These are phyloP conservation scores for Mycena indigotica DNA, from an alignment of 768 basidiomycete species.

Conservation along the genomic window DNA sequence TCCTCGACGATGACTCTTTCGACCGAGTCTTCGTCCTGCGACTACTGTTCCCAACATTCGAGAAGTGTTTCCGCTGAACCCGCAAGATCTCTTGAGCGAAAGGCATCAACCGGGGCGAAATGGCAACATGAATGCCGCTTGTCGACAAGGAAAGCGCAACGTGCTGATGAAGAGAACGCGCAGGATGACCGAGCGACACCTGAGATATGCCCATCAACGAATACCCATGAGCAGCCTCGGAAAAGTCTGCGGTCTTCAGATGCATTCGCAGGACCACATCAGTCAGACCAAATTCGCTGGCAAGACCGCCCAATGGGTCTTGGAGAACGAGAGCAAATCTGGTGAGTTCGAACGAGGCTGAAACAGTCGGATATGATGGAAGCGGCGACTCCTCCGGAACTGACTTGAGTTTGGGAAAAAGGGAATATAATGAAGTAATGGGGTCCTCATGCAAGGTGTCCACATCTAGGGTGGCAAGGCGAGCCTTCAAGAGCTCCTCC, in stretches of 20 bases:
- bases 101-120: conserved; percentile 61
- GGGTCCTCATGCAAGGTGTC: conserved; percentile 40
- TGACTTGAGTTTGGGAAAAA: conserved; percentile 29
- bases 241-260: conserved; percentile 26
- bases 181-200: conserved; percentile 44
- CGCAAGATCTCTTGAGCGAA: conserved; percentile 61
- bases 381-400: background rate
- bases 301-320: conserved; percentile 34
- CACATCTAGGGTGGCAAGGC: conserved; percentile 44
- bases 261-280: conserved; percentile 32
- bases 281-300: conserved; percentile 40
- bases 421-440: conserved; percentile 32
- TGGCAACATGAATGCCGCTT: conserved; percentile 42
- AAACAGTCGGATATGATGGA: conserved; percentile 10
- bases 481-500: conserved; percentile 39
- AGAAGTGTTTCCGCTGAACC: conserved; percentile 43
- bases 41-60: conserved; percentile 1
- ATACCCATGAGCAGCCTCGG: conserved; percentile 22
- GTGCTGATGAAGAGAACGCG: conserved; percentile 32
- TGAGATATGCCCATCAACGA: conserved; percentile 42
- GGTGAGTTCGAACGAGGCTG: conserved; percentile 30
- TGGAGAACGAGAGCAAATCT: conserved; percentile 35
- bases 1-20: conserved; percentile 2
- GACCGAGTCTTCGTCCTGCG: conserved; percentile 18
- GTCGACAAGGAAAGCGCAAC: conserved; percentile 39